These are phyloP conservation scores for Leptographium wingfieldii DNA, from an alignment of 2,329 filamentous ascomycete species.

Conservation along the genomic window DNA sequence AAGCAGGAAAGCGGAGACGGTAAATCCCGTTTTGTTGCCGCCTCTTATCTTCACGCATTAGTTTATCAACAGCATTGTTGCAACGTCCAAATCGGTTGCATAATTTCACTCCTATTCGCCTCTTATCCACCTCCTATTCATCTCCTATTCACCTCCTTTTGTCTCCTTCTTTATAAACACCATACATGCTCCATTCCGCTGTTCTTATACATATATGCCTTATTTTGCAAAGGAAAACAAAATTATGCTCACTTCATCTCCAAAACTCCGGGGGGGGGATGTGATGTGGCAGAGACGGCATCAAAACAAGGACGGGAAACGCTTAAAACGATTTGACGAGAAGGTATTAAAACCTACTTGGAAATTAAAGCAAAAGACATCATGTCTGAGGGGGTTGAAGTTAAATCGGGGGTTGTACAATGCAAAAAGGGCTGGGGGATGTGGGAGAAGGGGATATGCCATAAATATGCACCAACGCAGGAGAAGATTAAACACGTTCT, in stretches of 20 bases:
- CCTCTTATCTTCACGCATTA: too few species aligned
- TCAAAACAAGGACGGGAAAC: not conserved
- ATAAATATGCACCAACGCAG: not conserved
- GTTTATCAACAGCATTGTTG: not conserved
- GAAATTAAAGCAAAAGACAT: not conserved
- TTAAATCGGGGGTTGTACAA: not conserved
- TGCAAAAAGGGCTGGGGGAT: not conserved
- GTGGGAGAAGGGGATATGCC: not conserved
- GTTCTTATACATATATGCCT: not conserved
- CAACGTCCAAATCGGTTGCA: not conserved
- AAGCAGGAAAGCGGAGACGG: too few species aligned
- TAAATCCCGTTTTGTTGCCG: too few species aligned
- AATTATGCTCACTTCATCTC: not conserved
- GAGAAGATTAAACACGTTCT: not conserved
- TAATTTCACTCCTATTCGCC: not conserved
- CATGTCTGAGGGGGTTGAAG: not conserved
- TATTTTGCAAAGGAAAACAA: not conserved
- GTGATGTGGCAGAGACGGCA: not conserved
- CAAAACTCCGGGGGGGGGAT: not conserved
- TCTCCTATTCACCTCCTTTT: not conserved
- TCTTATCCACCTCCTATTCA: not conserved
- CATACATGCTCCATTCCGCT: not conserved
- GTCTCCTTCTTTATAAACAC: not conserved
- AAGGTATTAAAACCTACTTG: not conserved
- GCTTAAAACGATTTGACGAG: not conserved